Percentiles rank a stretch among this genome's conserved stretches.
Evolutionary conservation across 2,329 filamentous ascomycete genomes (phyloP).

Genomic region (Aspergillus sp.): DNA sequence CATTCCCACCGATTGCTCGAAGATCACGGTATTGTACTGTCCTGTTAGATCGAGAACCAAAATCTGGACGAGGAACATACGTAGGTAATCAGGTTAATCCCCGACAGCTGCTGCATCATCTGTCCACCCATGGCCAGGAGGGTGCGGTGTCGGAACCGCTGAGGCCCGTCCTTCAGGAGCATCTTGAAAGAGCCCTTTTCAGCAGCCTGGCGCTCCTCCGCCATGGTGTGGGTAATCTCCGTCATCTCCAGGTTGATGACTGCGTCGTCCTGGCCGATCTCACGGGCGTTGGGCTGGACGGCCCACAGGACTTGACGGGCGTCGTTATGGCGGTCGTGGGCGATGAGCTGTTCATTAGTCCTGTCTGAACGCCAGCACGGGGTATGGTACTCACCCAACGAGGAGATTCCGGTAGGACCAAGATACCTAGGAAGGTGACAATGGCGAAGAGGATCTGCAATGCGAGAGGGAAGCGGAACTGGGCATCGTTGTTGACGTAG

Average conservation of each 20-base stretch:
- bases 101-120: constrained; percentile 34
- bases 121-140: constrained; percentile 32
- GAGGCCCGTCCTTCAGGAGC: constrained; percentile 25
- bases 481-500: constrained; percentile 25
- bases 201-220: constrained; percentile 23
- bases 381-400: constrained; percentile 29
- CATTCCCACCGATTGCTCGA: constrained; percentile 47
- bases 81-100: constrained; percentile 31
- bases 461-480: constrained; percentile 36
- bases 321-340: constrained; percentile 33
- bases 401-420: constrained; percentile 47
- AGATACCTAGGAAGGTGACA: constrained; percentile 24
- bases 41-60: too few species aligned
- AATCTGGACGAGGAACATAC: too few species aligned
- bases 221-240: constrained; percentile 24
- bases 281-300: constrained; percentile 30
- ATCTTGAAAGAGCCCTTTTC: constrained; percentile 23
- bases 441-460: constrained; percentile 34
- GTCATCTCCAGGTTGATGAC: constrained; percentile 24
- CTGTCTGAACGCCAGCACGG: too few species aligned
- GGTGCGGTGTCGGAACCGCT: constrained; percentile 26
- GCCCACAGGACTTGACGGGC: constrained; percentile 37
- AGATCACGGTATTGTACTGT: constrained; percentile 43
- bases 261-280: constrained; percentile 24
- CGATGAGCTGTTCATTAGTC: constrained; percentile 27